Evolutionary conservation across 805 yeast species (phyloP).

Genomic region (Allodekkera sacchari): DNA sequence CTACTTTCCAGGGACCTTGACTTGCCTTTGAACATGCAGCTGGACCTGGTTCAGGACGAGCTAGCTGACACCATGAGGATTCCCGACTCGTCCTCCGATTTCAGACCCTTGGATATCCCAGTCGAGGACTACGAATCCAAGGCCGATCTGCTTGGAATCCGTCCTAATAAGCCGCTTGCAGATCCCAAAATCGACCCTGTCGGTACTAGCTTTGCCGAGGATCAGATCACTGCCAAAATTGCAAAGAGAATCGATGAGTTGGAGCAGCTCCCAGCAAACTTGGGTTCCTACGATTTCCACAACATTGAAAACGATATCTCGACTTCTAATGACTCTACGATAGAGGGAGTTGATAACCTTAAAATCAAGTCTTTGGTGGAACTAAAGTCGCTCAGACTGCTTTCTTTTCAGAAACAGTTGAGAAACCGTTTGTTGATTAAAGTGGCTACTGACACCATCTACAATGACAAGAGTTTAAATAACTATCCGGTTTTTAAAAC

Average conservation of each 20-base stretch:
- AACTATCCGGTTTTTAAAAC: conserved; percentile 50
- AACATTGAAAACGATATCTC: conserved; percentile 24
- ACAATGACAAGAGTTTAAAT: conserved; percentile 40
- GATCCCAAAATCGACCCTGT: conserved; percentile 33
- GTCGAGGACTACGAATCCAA: conserved; percentile 26
- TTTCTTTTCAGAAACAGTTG: conserved; percentile 62
- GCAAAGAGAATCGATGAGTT: conserved; percentile 50
- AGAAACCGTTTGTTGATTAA: conserved; percentile 49
- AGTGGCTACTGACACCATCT: conserved; percentile 35
- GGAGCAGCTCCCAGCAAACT: conserved; percentile 59
- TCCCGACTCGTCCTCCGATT: neutral
- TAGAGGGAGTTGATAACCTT: conserved; percentile 42
- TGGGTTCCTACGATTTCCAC: conserved; percentile 48
- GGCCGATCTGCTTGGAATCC: conserved; percentile 34
- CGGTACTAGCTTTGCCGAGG: conserved; percentile 46
- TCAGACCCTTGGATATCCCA: conserved; percentile 10
- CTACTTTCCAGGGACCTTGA: conserved; percentile 57
- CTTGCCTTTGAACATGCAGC: conserved; percentile 46
- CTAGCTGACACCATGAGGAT: conserved; percentile 4
- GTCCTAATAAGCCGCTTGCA: conserved; percentile 18
- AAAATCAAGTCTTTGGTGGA: conserved; percentile 65
- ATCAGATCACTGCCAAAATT: conserved; percentile 43
- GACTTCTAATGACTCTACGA: conserved; percentile 34
- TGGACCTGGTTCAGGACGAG: conserved; percentile 23
- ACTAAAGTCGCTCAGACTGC: conserved; percentile 54